Percentiles rank a stretch among this genome's conserved stretches.
Evolutionary conservation across 441 rosid species (phyloP).

Genomic region (Adansonia grandidieri): DNA sequence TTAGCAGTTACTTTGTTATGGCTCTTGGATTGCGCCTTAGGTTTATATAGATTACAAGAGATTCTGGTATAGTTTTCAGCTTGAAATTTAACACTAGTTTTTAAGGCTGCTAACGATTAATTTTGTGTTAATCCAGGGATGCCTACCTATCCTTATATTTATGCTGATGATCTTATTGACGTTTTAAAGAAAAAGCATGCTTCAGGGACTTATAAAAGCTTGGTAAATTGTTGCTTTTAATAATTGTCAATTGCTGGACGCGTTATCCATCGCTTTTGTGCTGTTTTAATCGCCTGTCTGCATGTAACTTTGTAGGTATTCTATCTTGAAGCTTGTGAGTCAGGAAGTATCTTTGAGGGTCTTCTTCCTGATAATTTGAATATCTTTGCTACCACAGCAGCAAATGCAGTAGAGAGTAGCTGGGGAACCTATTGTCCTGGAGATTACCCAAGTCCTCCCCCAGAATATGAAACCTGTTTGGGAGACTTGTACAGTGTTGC

Average conservation of each 20-base stretch:
- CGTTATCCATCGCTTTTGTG: not conserved
- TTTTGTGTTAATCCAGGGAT: slow-evolving; percentile 59
- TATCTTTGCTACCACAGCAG: slow-evolving; percentile 91
- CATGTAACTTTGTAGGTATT: slow-evolving; percentile 60
- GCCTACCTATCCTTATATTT: slow-evolving; percentile 84
- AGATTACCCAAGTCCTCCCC: slow-evolving; percentile 78
- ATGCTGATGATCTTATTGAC: slow-evolving; percentile 74
- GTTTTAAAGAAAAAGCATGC: slow-evolving; percentile 81
- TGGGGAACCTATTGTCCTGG: slow-evolving; percentile 98
- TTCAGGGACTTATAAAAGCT: slow-evolving; percentile 75
- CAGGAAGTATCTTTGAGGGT: slow-evolving; percentile 96
- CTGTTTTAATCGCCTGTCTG: slow-evolving; percentile 9
- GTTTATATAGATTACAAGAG: not conserved
- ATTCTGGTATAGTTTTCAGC: not conserved
- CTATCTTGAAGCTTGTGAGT: slow-evolving; percentile 97
- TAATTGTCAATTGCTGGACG: not conserved
- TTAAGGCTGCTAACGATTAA: not conserved
- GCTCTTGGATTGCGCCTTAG: not conserved
- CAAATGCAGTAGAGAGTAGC: slow-evolving; percentile 92
- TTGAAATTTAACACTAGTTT: not conserved
- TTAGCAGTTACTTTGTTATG: not conserved
- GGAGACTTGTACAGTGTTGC: slow-evolving; percentile 96
- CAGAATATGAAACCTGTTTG: slow-evolving; percentile 88
- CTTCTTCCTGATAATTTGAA: slow-evolving; percentile 82
- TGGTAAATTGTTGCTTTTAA: slow-evolving; percentile 48